phyloP scores from a whole-genome alignment of 495 filamentous ascomycete species.

The Penicillium goetzii region DNA sequence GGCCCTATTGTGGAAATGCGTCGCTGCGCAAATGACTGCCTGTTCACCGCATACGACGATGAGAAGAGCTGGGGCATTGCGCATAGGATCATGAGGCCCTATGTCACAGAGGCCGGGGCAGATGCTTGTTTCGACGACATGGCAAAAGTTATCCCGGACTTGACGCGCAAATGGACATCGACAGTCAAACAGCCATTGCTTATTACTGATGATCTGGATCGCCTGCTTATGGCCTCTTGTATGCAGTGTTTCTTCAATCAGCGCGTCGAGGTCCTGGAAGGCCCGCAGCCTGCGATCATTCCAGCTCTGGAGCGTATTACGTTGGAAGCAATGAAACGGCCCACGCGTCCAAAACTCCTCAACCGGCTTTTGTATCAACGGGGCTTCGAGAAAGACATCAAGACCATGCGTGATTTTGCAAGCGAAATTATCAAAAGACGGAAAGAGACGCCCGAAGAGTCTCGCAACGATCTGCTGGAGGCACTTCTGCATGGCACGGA shows the following conservation, averaged over 20 bases:
- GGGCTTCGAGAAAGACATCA: conserved; percentile 60
- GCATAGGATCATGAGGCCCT: conserved; percentile 64
- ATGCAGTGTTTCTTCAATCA: conserved; percentile 63
- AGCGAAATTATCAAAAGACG: conserved; percentile 62
- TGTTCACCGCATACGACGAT: conserved; percentile 68
- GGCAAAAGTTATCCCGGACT: conserved; percentile 66
- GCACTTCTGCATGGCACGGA: conserved; percentile 70
- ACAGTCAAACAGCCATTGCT: conserved; percentile 56
- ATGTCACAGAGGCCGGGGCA: conserved; percentile 41
- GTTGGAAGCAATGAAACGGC: conserved; percentile 46
- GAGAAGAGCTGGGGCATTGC: conserved; percentile 74
- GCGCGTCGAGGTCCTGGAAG: conserved; percentile 36
- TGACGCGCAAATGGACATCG: conserved; percentile 68
- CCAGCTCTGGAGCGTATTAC: conserved; percentile 46
- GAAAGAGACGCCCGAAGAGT: conserved; percentile 45
- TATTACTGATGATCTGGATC: conserved; percentile 71
- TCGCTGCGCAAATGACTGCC: conserved; percentile 65
- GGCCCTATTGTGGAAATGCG: conserved; percentile 63
- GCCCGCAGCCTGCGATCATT: conserved; percentile 31
- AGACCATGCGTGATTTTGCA: conserved; percentile 58
- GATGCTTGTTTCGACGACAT: conserved; percentile 55
- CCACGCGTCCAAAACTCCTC: conserved; percentile 43
- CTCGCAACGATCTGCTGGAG: conserved; percentile 70
- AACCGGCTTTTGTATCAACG: conserved; percentile 46
- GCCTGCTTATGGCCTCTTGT: conserved; percentile 70